A percentile compares a stretch with the other conserved stretches of the same genome.
These are phyloP conservation scores for Boletus semigastroideus DNA, from an alignment of 1,284 basidiomycete genomes.

Conservation along the genomic window DNA sequence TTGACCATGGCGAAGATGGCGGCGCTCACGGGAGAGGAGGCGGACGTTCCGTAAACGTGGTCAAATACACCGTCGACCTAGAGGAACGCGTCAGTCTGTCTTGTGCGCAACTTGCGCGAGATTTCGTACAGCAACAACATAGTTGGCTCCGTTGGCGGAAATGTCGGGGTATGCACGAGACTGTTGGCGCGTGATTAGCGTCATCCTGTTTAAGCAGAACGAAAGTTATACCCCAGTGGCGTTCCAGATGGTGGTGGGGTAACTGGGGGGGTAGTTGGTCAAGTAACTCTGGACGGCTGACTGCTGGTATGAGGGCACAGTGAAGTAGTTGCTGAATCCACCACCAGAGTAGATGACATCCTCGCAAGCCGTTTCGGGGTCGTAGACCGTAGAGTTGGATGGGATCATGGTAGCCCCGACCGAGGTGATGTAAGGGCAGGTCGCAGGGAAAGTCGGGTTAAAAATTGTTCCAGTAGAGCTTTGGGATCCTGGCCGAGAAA, in stretches of 20 bases:
- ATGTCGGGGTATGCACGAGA: slow-evolving; percentile 46
- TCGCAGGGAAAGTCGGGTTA: neutral
- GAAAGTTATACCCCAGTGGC: slow-evolving; percentile 38
- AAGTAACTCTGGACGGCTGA: slow-evolving; percentile 34
- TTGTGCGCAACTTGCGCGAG: too few relatives aligned
- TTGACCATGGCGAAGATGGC: slow-evolving; percentile 47
- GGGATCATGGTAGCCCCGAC: neutral
- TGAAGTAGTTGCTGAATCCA: slow-evolving; percentile 44
- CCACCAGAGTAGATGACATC: slow-evolving; percentile 38
- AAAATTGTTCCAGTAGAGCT: neutral
- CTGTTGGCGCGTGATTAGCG: slow-evolving; percentile 10
- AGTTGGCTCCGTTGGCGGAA: slow-evolving; percentile 39
- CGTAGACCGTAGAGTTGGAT: neutral
- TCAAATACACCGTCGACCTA: slow-evolving; percentile 37
- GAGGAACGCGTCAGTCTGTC: neutral
- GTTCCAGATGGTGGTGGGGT: slow-evolving; percentile 42
- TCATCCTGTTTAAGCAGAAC: too few relatives aligned
- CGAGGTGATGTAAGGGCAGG: slow-evolving; percentile 1
- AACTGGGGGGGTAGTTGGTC: slow-evolving; percentile 28
- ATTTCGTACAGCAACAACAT: slow-evolving; percentile 35
- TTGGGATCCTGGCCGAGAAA: neutral
- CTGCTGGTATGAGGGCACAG: slow-evolving; percentile 39
- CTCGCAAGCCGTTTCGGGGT: slow-evolving; percentile 33
- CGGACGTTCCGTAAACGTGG: slow-evolving; percentile 37
- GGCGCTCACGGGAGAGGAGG: slow-evolving; percentile 39